Conservation (phyloP, 495 filamentous ascomycete species). For the Xylaria flabelliformis region DNA sequence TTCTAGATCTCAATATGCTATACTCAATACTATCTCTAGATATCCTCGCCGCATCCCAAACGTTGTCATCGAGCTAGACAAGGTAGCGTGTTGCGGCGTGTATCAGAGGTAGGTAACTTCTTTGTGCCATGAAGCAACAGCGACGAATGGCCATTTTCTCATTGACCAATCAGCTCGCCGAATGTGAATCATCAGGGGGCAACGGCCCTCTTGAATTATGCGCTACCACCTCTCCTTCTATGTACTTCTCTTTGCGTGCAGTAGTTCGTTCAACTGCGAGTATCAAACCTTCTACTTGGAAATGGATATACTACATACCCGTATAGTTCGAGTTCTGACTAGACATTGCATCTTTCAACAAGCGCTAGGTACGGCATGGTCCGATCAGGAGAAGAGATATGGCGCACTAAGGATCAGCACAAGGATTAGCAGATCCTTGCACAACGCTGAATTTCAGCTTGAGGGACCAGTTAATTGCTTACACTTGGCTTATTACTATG, state of each 20-base stretch:
- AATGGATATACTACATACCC: neutral
- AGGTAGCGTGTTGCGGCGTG: constrained; percentile 1
- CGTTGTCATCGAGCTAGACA: neutral
- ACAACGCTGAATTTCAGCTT: constrained; percentile 18
- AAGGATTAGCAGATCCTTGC: constrained; percentile 14
- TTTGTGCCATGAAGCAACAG: neutral
- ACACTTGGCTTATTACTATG: constrained; percentile 22
- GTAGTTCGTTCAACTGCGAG: neutral
- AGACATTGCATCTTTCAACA: neutral
- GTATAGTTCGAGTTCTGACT: neutral
- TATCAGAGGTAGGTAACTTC: neutral
- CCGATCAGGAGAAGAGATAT: neutral
- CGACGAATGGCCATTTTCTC: neutral
- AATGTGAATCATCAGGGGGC: neutral
- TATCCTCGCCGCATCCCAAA: neutral
- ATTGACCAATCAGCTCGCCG: neutral
- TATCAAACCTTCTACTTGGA: neutral
- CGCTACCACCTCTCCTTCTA: neutral
- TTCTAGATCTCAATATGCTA: neutral
- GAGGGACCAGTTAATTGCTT: neutral
- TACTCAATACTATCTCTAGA: neutral
- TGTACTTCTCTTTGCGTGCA: neutral
- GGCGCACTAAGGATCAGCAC: constrained; percentile 14
- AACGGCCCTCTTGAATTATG: constrained; percentile 6
- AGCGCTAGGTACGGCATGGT: neutral